Base-by-base conservation (phyloP, 495 filamentous ascomycete genomes). In the Aspergillus indologenus region DNA sequence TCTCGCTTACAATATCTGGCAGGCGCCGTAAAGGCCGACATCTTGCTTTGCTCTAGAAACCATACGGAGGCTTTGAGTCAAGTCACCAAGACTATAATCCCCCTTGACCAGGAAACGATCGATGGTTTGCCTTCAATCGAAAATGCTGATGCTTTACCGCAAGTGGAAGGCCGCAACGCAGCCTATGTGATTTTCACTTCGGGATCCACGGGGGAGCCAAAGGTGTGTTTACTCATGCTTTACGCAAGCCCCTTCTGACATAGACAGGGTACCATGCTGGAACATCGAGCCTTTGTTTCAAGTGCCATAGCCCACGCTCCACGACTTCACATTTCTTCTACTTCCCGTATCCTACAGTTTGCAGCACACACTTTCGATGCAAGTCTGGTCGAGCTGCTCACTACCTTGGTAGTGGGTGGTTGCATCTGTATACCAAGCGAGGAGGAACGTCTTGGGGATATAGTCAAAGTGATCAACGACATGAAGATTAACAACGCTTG, bases 351-450 rank as follows among this genome's bases (percentile, higher is more conserved):
- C 0, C 66, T 83, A 2, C 80, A 84, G 64, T 84, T 81, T 54
- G 79, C 79, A 6, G 75, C 81, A 5, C 79, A 83, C 56, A 80
- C 78, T 0, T 84, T 83, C 52, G 81, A 84, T 60, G 76, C 77
- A 7, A 80, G 75, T 49, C 57, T 80, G 24, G 56, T 68, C 1
- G 78, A 81, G 50, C 68, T 68, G 21, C 63, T 82, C 23, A 75
- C 74, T 1, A 63, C 73, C 1, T 60, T 82, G 45, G 75, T 82
- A 51, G 61, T 72, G 31, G 78, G 78, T 17, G 78, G 66, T 6
- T 75, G 70, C 52, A 68, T 79, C 18, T 82, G 78, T 47, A 65
- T 82, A 46, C 79, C 78, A 0, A 80, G 76, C 60, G 82, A 85
- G 40, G 74, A 81, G 45, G 71, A 75, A 20, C 73, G 82, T 7